phyloP scores from a whole-genome alignment of 2,329 filamentous ascomycete genomes.

The Fusarium circinatum region DNA sequence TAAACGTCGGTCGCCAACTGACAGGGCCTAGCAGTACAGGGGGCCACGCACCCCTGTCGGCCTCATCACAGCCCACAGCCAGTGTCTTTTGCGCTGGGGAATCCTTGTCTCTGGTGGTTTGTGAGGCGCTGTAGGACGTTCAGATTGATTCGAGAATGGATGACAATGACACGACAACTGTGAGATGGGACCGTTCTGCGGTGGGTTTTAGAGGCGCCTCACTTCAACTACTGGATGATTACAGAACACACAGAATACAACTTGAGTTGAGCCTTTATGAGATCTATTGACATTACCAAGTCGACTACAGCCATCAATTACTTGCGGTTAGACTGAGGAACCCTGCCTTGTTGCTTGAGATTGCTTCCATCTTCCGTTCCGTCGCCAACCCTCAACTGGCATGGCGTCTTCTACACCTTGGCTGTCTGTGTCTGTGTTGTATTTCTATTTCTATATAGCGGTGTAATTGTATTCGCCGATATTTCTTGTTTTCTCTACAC shows the following conservation, averaged over 20 bases:
- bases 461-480: constrained; percentile 14
- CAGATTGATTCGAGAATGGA: constrained; percentile 2
- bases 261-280: neutral
- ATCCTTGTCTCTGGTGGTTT: constrained; percentile 39
- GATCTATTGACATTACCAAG: neutral
- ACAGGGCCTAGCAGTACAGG: neutral
- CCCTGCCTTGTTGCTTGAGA: neutral
- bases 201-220: constrained; percentile 29
- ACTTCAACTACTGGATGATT: constrained; percentile 22
- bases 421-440: neutral
- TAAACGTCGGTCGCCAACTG: constrained; percentile 9
- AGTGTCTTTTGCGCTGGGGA: constrained; percentile 38
- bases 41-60: neutral
- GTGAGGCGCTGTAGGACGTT: constrained; percentile 24
- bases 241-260: neutral
- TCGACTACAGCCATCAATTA: neutral
- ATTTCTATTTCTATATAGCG: constrained; percentile 5
- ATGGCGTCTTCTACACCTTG: constrained; percentile 2
- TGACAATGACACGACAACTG: constrained; percentile 28
- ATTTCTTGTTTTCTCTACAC: neutral
- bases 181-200: neutral
- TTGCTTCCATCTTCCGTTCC: constrained; percentile 9
- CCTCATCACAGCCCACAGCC: constrained; percentile 11
- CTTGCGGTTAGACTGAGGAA: neutral
- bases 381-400: neutral